Evolutionary conservation across 2,329 filamentous ascomycete species (phyloP).

Genomic region (Elsinoe fawcettii): DNA sequence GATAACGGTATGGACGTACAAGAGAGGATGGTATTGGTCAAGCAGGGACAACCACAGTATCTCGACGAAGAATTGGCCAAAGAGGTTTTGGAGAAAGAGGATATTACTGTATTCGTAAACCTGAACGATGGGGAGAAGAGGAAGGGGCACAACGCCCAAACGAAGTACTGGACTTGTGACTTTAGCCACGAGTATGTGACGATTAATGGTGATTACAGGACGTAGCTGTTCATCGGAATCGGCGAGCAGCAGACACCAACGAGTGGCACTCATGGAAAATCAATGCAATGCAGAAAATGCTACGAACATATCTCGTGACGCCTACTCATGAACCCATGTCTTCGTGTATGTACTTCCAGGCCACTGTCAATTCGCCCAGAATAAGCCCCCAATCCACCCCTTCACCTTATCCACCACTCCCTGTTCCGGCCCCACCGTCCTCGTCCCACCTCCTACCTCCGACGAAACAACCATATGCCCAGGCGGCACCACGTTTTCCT

Average conservation of each 20-base stretch:
- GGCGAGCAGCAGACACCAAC: background rate
- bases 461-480: background rate
- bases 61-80: conserved; percentile 71
- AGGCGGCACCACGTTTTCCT: background rate
- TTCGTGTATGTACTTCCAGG: background rate
- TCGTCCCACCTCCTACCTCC: background rate
- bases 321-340: background rate
- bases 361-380: conserved; percentile 7
- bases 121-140: conserved; percentile 48
- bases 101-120: conserved; percentile 69
- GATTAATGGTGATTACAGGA: conserved; percentile 61
- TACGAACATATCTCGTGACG: conserved; percentile 4
- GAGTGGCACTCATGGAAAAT: background rate
- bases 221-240: conserved; percentile 30
- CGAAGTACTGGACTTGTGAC: conserved; percentile 78
- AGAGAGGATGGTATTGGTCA: conserved; percentile 66
- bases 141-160: conserved; percentile 36
- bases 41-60: conserved; percentile 66
- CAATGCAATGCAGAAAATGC: background rate
- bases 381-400: background rate
- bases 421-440: background rate
- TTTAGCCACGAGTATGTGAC: conserved; percentile 76
- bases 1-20: conserved; percentile 64
- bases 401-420: background rate
- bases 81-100: conserved; percentile 68